These are phyloP conservation scores for Phialophora chinensis DNA, from an alignment of 2,329 filamentous ascomycete genomes.

Conservation along the genomic window DNA sequence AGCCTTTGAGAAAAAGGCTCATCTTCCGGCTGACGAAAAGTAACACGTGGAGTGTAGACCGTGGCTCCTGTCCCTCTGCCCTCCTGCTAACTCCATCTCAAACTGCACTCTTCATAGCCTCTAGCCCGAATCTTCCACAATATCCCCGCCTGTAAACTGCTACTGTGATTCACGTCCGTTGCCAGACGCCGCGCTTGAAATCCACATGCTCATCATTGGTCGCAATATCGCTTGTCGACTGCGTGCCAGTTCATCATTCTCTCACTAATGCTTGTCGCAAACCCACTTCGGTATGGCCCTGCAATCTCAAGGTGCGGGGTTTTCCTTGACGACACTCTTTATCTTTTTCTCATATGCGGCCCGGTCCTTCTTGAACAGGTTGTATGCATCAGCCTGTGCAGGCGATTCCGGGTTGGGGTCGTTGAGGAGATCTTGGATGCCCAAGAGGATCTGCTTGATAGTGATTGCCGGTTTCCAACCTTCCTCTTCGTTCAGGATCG, in stretches of 20 bases:
- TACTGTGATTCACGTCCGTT: conserved; percentile 16
- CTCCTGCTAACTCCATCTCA: neutral
- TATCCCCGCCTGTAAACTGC: conserved; percentile 17
- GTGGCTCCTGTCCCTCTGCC: conserved; percentile 4
- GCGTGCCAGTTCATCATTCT: conserved; percentile 20
- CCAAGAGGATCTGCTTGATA: conserved; percentile 94
- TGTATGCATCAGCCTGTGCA: conserved; percentile 96
- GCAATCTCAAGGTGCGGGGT: conserved; percentile 66
- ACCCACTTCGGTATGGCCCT: conserved; percentile 12
- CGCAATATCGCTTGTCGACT: conserved; percentile 9
- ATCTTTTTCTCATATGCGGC: conserved; percentile 88
- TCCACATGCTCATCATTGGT: conserved; percentile 22
- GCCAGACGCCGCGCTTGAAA: conserved; percentile 28
- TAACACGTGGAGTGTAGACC: conserved; percentile 28
- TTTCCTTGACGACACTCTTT: conserved; percentile 83
- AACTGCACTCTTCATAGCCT: conserved; percentile 6
- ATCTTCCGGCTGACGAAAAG: conserved; percentile 4
- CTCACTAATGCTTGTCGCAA: conserved; percentile 20
- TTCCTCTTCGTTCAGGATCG: conserved; percentile 97
- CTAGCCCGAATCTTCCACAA: conserved; percentile 16
- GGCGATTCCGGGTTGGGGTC: conserved; percentile 97
- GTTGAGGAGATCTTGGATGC: conserved; percentile 93
- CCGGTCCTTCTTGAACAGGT: conserved; percentile 90
- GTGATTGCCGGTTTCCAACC: conserved; percentile 99
- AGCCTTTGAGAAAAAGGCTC: conserved; percentile 10